Evolutionary conservation across 2,329 filamentous ascomycete species (phyloP).

Genomic region (Chalaropsis thielavioides): DNA sequence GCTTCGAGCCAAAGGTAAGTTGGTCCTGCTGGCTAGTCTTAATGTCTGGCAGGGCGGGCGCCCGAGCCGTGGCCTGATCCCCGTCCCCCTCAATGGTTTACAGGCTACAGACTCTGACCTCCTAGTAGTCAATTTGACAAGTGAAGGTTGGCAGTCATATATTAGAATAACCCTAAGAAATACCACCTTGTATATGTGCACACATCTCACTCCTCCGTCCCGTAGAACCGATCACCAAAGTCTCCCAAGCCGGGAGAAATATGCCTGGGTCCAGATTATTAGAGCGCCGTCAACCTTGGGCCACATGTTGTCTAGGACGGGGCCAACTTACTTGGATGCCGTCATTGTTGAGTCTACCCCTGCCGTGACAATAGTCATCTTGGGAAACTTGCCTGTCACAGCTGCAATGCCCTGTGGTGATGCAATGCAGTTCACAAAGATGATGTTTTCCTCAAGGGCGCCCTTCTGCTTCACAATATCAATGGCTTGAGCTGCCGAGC

Average conservation of each 20-base stretch:
- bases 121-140: background rate
- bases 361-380: slow-evolving; percentile 20
- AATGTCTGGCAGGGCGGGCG: background rate
- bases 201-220: slow-evolving; percentile 4
- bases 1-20: background rate
- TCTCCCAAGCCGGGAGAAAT: slow-evolving; percentile 27
- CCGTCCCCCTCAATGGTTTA: background rate
- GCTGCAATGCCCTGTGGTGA: slow-evolving; percentile 21
- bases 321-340: slow-evolving; percentile 18
- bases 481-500: slow-evolving; percentile 20
- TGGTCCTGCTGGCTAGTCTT: background rate
- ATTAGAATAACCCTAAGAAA: background rate
- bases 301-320: background rate
- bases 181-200: background rate
- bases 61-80: background rate
- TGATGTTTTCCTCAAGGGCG: slow-evolving; percentile 22
- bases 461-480: slow-evolving; percentile 18
- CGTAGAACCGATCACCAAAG: slow-evolving; percentile 26
- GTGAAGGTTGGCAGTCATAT: background rate
- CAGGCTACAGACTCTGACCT: background rate
- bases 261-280: slow-evolving; percentile 21
- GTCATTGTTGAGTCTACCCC: slow-evolving; percentile 19
- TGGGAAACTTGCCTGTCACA: slow-evolving; percentile 20
- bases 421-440: slow-evolving; percentile 23
- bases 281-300: background rate